Evolutionary conservation across 2,329 filamentous ascomycete species (phyloP), one percentile per base, ranked within the genome.

Genomic region (Ophiosphaerella herpotricha): DNA sequence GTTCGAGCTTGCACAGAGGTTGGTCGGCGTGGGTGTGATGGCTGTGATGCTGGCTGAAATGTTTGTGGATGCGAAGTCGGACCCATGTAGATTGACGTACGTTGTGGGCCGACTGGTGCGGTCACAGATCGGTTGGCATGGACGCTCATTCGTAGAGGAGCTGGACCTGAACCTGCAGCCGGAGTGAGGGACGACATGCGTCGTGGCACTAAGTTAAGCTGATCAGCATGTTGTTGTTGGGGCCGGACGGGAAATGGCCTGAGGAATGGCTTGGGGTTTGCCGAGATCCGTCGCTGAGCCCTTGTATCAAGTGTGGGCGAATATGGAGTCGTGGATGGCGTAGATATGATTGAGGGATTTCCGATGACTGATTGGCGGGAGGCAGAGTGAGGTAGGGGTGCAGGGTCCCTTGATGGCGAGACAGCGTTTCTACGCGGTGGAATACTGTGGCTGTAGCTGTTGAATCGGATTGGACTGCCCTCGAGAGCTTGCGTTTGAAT

Each of bases 1-100:
- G 75, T 66, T 24, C 74, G 71, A 37, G 78, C 71, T 53, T 78
- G 77, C 31, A 80, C 70, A 26, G 75, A 78, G 13, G 68, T 68
- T 11, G 77, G 77, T 14, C 77, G 73, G 37, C 72, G 70, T 16
- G 32, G 14, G 21, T 49, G 42, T 39, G 54, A 36, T 38, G 53
- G 40, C 11, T 51, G 50, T 32, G 12, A 14, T 11, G 31, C 36
- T 24, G 44, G 29, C 23, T 58, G 57, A 7, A 58, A 39, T 14
- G 55, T 32, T 26, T 47, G 40, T n/a, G 53, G 39, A 21, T 52
- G 52, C 3, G 54, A 46, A 3, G 61, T 55, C 14, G 55, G 48
- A 18, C 51, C 38, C 24, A 42, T 46, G 29, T 51, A 57, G 21
- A 53, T 41, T 29, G 61, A 52, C 26, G 48, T 46, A 18, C 63